Evolutionary conservation across 2,329 filamentous ascomycete species (phyloP).

Genomic region (Venturia aucupariae): DNA sequence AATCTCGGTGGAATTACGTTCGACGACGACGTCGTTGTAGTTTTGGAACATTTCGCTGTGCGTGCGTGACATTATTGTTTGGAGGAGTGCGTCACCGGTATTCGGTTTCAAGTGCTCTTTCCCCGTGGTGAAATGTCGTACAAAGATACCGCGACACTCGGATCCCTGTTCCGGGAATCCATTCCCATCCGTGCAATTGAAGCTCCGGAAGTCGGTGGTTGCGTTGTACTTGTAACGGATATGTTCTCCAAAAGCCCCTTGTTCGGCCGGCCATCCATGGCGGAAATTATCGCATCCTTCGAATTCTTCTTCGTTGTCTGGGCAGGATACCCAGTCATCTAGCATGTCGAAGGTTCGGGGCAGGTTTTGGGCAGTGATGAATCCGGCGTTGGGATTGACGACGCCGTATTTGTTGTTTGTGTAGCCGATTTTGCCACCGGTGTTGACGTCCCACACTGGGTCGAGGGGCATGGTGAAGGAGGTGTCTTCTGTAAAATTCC

Average conservation of each 20-base stretch:
- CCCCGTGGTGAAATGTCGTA: slow-evolving; percentile 17
- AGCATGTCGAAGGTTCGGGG: slow-evolving; percentile 22
- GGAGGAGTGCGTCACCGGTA: slow-evolving; percentile 14
- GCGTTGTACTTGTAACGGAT: slow-evolving; percentile 25
- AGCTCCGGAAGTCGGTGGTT: slow-evolving; percentile 16
- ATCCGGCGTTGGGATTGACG: slow-evolving; percentile 31
- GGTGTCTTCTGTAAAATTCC: slow-evolving; percentile 33
- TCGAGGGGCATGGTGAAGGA: slow-evolving; percentile 35
- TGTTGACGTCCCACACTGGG: slow-evolving; percentile 20
- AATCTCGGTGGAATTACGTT: slow-evolving; percentile 3
- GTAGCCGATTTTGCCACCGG: slow-evolving; percentile 12
- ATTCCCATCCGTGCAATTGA: slow-evolving; percentile 28
- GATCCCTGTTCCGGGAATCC: slow-evolving; percentile 23
- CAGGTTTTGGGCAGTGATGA: slow-evolving; percentile 29
- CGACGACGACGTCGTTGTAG: neutral
- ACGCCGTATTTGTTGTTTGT: slow-evolving; percentile 30
- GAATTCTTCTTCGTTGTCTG: slow-evolving; percentile 21
- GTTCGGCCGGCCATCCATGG: slow-evolving; percentile 25
- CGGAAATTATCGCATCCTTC: slow-evolving; percentile 22
- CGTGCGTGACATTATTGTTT: slow-evolving; percentile 13
- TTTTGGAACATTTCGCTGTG: slow-evolving; percentile 13
- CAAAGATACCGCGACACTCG: slow-evolving; percentile 17
- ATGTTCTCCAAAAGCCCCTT: slow-evolving; percentile 27
- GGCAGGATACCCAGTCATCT: slow-evolving; percentile 25
- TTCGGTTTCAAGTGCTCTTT: slow-evolving; percentile 15